Evolutionary conservation across 108 stramenopile genomes (phyloP), one percentile per base, ranked within the genome.

Genomic region (Nitzschia putrida): DNA sequence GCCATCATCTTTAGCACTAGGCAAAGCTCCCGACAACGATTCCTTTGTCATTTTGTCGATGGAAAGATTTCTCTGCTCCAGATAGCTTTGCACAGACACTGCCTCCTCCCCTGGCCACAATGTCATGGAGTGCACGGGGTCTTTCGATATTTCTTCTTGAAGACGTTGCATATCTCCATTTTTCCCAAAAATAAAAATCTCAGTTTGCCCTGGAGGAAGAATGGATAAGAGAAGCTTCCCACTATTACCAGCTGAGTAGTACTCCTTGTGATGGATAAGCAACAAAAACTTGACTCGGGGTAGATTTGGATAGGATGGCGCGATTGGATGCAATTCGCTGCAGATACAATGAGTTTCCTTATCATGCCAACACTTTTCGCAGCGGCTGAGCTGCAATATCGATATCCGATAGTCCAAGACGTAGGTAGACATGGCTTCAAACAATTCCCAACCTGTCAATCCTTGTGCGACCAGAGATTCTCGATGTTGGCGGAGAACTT

Each of bases 241-340:
- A 54, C 68, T 69, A 42, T 76, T 76, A 0, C 74, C 74, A 14
- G 74, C 74, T 25, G 59, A 76, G 24, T 69, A 43, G 40, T 64
- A 76, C 54, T 76, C 74, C 25, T 76, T 76, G 42, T 68, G 61
- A 24, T 76, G 74, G 43, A 76, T 80, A 60, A 76, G 68, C 22
- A 76, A 29, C 3, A 61, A 45, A 8, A 76, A 49, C 13, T 76
- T 76, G 38, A 76, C 61, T 6, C 47, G 47, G 18, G 47, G 47
- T 18, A 49, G 18, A 18, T 2, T 6, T n/a, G 55, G 43, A 61
- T 56, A 50, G 20, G 52, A 42, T 0, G 51, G 6, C 42, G 51
- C 16, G 20, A 42, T 39, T 47, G 51, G 25, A 34, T 34, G 4
- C 29, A 34, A 34, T 3, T 34, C 4, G 29, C 4, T 34, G 40